Conservation (phyloP, 1,139 yeast genomes). For the Candida sojae region DNA sequence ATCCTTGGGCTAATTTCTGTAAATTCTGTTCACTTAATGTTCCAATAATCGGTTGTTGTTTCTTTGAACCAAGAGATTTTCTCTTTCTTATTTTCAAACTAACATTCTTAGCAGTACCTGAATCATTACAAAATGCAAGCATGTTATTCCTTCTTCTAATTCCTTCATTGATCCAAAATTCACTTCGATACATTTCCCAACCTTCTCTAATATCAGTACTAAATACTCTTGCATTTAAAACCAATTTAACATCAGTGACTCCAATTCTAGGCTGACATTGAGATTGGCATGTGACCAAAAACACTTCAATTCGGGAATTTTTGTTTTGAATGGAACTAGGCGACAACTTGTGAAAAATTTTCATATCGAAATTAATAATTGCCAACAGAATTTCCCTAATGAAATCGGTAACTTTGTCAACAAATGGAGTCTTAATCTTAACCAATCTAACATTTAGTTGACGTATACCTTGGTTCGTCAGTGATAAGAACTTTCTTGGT, state of each 20-base stretch:
- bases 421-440: slow-evolving; percentile 60
- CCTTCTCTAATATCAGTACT: slow-evolving; percentile 84
- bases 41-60: slow-evolving; percentile 17
- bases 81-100: slow-evolving; percentile 38
- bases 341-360: slow-evolving; percentile 35
- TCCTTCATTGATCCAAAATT: slow-evolving; percentile 89
- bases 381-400: slow-evolving; percentile 41
- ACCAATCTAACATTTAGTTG: slow-evolving; percentile 80
- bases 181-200: slow-evolving; percentile 93
- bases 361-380: slow-evolving; percentile 27
- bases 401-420: slow-evolving; percentile 53
- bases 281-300: slow-evolving; percentile 45
- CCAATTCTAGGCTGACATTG: slow-evolving; percentile 50
- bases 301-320: slow-evolving; percentile 40
- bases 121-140: slow-evolving; percentile 33
- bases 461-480: slow-evolving; percentile 85
- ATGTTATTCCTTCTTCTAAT: slow-evolving; percentile 59
- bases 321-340: slow-evolving; percentile 35
- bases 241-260: slow-evolving; percentile 62
- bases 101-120: slow-evolving; percentile 7
- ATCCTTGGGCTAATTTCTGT: slow-evolving; percentile 17
- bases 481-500: slow-evolving; percentile 74
- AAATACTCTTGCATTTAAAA: slow-evolving; percentile 79
- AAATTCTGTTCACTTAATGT: slow-evolving; percentile 32
- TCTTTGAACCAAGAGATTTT: slow-evolving; percentile 21